Evolutionary conservation across 2,329 filamentous ascomycete genomes (phyloP).

Genomic region (Epichloe brachyelytri): DNA sequence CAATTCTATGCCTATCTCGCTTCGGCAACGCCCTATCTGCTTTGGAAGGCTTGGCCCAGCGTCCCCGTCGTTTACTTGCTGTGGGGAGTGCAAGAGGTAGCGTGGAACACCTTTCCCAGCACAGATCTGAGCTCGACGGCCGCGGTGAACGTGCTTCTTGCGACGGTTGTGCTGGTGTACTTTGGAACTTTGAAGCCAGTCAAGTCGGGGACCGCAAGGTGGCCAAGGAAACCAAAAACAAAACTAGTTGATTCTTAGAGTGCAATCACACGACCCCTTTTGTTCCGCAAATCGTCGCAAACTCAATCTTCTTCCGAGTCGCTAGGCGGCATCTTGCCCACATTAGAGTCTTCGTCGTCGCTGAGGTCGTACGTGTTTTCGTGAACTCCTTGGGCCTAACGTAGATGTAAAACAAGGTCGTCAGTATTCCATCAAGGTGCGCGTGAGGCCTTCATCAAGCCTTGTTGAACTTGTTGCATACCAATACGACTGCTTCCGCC

Average conservation of each 20-base stretch:
- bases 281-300: neutral
- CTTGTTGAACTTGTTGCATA: conserved; percentile 22
- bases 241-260: conserved; percentile 8
- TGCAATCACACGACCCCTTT: neutral
- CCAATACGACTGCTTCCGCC: conserved; percentile 87
- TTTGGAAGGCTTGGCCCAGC: conserved; percentile 65
- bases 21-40: conserved; percentile 76
- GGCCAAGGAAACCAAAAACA: conserved; percentile 19
- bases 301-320: conserved; percentile 58
- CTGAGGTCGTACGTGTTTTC: conserved; percentile 50
- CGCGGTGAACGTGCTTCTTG: conserved; percentile 58
- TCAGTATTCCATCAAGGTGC: conserved; percentile 8
- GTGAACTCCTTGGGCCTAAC: conserved; percentile 67
- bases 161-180: conserved; percentile 53
- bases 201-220: neutral
- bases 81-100: conserved; percentile 77
- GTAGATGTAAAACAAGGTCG: neutral
- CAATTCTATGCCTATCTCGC: conserved; percentile 90
- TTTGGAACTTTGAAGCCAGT: conserved; percentile 31
- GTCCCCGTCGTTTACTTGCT: conserved; percentile 53
- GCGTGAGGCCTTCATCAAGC: too few species aligned
- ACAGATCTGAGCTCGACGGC: conserved; percentile 39
- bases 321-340: conserved; percentile 75
- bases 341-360: conserved; percentile 61
- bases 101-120: conserved; percentile 91